These are phyloP conservation scores for Claviceps fusiformis DNA, from an alignment of 2,329 filamentous ascomycete species.

Conservation along the genomic window DNA sequence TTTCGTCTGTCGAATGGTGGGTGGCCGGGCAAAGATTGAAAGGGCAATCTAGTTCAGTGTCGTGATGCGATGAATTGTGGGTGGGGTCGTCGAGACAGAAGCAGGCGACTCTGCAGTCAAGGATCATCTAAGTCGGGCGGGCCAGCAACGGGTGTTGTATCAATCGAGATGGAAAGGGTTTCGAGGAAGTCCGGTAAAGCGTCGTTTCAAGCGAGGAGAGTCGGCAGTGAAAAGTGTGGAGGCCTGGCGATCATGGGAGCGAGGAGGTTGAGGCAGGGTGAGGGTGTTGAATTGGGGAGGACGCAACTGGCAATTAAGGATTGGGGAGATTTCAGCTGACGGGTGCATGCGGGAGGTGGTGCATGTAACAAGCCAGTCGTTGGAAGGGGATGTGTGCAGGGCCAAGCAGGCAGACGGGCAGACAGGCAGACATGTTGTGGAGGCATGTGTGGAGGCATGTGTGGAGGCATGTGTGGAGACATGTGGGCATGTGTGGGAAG, in stretches of 20 bases:
- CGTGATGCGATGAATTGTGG: not conserved
- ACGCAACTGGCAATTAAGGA: not conserved
- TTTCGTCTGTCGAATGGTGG: not conserved
- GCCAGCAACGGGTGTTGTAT: not conserved
- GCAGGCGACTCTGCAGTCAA: not conserved
- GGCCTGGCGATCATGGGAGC: not conserved
- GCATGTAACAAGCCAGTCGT: not conserved
- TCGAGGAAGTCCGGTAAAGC: too few relatives aligned
- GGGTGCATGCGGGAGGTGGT: too few relatives aligned
- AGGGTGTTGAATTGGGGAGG: not conserved
- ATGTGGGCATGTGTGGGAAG: too few relatives aligned
- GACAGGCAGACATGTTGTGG: too few relatives aligned
- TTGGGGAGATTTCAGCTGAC: not conserved
- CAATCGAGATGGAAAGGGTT: not conserved
- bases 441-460: not conserved
- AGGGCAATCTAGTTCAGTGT: not conserved
- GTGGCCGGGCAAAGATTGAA: not conserved
- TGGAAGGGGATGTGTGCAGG: too few relatives aligned
- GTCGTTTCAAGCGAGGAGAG: not conserved
- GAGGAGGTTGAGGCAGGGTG: not conserved
- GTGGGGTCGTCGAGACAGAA: not conserved
- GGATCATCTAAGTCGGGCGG: not conserved
- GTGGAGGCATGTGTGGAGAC: too few relatives aligned
- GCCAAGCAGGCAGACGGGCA: too few relatives aligned
- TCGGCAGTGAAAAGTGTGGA: not conserved